Evolutionary conservation across 1,284 basidiomycete genomes (phyloP), one percentile per base, ranked within the genome.

Genomic region (Malassezia caprae): DNA sequence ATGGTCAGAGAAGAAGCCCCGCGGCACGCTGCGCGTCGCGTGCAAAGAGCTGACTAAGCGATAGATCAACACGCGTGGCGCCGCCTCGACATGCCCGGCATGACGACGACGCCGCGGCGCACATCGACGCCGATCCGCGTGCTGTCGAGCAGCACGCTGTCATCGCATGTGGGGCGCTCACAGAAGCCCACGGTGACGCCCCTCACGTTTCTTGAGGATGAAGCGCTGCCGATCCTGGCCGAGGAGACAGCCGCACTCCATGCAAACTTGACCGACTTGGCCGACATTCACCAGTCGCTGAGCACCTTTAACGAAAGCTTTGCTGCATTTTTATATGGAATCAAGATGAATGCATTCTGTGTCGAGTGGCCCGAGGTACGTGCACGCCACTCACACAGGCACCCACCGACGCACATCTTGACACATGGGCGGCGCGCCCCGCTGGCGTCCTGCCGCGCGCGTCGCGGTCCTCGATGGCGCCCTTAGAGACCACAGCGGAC

Each of bases 321-420:
- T 70, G 85, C 89, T 10, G 88, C 87, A 73, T 91, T 85, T 80
- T 76, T 94, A 17, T 91, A 90, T 74, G 84, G 85, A 10, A 83
- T 94, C 81, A 86, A 89, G 73, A 93, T 94, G 88, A 91, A 93
- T 69, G 85, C 88, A 1, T 82, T 91, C 61, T 90, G 89, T 26
- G 84, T 85, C 0, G 90, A 93, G 73, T 94, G 89, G 89, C 82
- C 82, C 0, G 85, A 91, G 80, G 64, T 62, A 15, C 68, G 67
- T 5, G 45, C 45, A 39, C n/a, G 8, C 19, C 46, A 10, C 46
- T 32, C 11, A 48, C 46, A n/a, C 31, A 48, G 27, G 46, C 44
- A 19, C 21, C 44, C 12, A 27, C 30, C 15, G 27, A 31, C 21
- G 44, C 44, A 30, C 44, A 43, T 43, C 1, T 27, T 24, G 13